Evolutionary conservation across 192 early-diverging fungal genomes (phyloP).

Genomic region (Kappamyces sp.): DNA sequence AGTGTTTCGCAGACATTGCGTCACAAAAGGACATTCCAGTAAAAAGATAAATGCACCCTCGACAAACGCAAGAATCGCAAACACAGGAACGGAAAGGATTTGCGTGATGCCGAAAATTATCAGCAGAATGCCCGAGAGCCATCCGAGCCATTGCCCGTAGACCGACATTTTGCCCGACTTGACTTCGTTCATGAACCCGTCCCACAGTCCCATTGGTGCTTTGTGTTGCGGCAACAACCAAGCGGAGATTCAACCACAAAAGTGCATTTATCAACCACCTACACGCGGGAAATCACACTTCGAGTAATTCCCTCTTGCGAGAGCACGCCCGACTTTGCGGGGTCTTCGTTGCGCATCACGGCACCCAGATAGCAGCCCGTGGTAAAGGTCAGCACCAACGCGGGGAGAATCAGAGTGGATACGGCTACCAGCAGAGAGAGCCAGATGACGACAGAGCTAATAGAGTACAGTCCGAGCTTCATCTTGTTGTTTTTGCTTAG

Average conservation of each 20-base stretch:
- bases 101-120: constrained; percentile 8
- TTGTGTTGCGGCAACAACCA: too few species aligned
- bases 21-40: constrained; percentile 6
- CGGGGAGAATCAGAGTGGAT: constrained; percentile 26
- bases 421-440: constrained; percentile 27
- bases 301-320: too few species aligned
- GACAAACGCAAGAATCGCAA: constrained; percentile 12
- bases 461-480: constrained; percentile 1
- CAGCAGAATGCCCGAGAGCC: constrained; percentile 7
- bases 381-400: constrained; percentile 25
- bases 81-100: constrained; percentile 5
- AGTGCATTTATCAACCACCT: too few species aligned
- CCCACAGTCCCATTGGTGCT: constrained; percentile 7
- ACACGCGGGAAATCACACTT: too few species aligned
- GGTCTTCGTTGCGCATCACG: too few species aligned
- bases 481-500: constrained; percentile 5
- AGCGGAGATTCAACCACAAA: too few species aligned
- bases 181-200: constrained; percentile 8
- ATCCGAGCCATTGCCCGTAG: constrained; percentile 15
- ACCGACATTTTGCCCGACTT: constrained; percentile 13
- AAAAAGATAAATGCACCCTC: constrained; percentile 14
- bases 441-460: constrained; percentile 38
- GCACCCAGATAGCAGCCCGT: constrained; percentile 19
- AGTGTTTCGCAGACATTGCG: constrained; percentile 1
- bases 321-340: too few species aligned